phyloP scores from a whole-genome alignment of 163 green algal genomes.

The Coccomyxa subellipsoidea region DNA sequence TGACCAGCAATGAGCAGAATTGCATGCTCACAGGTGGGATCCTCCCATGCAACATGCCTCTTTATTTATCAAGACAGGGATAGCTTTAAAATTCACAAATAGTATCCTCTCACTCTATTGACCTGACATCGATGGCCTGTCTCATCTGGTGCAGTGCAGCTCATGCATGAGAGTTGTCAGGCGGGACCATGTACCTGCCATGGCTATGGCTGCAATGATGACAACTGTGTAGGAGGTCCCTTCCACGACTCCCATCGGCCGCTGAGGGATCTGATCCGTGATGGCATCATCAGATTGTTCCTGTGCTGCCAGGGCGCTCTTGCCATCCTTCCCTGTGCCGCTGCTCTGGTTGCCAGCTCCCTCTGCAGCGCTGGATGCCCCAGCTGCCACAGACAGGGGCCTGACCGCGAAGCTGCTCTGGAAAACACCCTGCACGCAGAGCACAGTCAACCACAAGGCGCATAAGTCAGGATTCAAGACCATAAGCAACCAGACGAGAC shows the following conservation, averaged over 20 bases:
- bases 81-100: too few relatives aligned
- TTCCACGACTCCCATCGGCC: constrained; percentile 82
- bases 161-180: neutral
- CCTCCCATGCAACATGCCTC: too few relatives aligned
- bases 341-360: neutral
- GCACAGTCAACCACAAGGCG: neutral
- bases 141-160: too few relatives aligned
- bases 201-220: constrained; percentile 79
- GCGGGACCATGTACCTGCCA: constrained; percentile 23
- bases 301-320: neutral
- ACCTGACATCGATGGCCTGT: too few relatives aligned
- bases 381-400: neutral
- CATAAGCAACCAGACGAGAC: too few relatives aligned
- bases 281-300: constrained; percentile 64
- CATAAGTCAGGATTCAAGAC: too few relatives aligned
- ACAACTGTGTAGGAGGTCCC: constrained; percentile 83
- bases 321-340: neutral
- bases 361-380: neutral
- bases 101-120: too few relatives aligned
- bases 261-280: constrained; percentile 87
- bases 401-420: neutral
- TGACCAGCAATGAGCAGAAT: too few relatives aligned
- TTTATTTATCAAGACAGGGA: too few relatives aligned
- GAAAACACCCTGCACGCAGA: neutral
- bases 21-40: too few relatives aligned